These are phyloP conservation scores for Pseudogymnoascus sp. DNA, from an alignment of 2,329 filamentous ascomycete genomes.

Conservation along the genomic window DNA sequence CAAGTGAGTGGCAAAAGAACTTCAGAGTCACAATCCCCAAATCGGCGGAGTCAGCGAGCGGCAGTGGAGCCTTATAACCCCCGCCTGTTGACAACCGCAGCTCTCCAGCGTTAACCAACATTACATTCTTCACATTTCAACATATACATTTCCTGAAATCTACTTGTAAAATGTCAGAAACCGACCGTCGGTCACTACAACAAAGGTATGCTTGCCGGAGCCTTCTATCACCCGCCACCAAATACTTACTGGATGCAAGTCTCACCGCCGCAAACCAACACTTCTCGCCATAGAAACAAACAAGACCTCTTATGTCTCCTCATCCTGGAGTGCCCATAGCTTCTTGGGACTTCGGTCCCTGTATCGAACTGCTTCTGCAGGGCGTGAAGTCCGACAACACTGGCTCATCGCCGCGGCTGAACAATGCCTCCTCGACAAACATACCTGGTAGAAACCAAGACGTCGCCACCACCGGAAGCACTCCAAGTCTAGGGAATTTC, in stretches of 20 bases:
- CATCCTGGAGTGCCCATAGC: not conserved
- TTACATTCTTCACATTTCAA: conserved; percentile 9
- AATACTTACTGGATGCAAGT: not conserved
- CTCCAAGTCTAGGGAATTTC: conserved; percentile 10
- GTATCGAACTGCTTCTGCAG: not conserved
- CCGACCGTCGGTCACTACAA: not conserved
- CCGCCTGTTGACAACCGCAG: not conserved
- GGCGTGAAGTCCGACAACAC: not conserved
- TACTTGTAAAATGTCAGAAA: conserved; percentile 3
- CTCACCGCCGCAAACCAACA: not conserved
- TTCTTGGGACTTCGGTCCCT: conserved; percentile 4
- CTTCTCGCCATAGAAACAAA: conserved; percentile 2
- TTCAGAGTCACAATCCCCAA: not conserved
- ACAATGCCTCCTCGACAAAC: not conserved
- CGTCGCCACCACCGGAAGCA: not conserved
- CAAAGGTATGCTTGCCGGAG: conserved; percentile 1
- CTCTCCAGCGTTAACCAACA: not conserved
- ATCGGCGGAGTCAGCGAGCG: not conserved
- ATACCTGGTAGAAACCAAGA: not conserved
- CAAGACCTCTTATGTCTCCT: conserved; percentile 6
- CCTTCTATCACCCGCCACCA: not conserved
- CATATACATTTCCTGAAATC: not conserved
- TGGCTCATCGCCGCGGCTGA: not conserved
- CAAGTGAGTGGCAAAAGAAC: conserved; percentile 3
- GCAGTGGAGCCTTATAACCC: not conserved